Conservation (phyloP, 2,329 filamentous ascomycete genomes). For the Blastomyces parvus region DNA sequence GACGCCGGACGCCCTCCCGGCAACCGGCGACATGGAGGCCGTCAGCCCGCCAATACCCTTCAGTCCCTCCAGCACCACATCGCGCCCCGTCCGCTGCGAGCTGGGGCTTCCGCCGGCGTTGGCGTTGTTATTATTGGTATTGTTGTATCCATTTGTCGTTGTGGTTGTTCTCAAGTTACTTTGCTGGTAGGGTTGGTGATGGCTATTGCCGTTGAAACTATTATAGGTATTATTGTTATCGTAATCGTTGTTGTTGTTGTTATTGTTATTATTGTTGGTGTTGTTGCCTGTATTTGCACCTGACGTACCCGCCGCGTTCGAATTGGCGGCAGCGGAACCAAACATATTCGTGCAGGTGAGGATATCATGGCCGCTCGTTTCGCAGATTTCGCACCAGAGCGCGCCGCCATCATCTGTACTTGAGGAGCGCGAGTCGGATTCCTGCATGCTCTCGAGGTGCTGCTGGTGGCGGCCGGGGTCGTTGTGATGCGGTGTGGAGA, state of each 20-base stretch:
- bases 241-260: neutral
- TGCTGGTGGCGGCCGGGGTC: slow-evolving; percentile 22
- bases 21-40: slow-evolving; percentile 50
- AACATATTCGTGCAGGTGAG: slow-evolving; percentile 91
- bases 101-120: slow-evolving; percentile 13
- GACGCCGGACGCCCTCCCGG: slow-evolving; percentile 67
- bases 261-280: slow-evolving; percentile 12
- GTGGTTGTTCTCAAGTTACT: neutral
- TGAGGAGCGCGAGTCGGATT: slow-evolving; percentile 43
- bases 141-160: slow-evolving; percentile 8
- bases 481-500: slow-evolving; percentile 22
- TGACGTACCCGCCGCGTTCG: slow-evolving; percentile 10
- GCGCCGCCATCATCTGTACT: slow-evolving; percentile 62
- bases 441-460: slow-evolving; percentile 34
- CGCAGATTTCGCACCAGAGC: slow-evolving; percentile 92
- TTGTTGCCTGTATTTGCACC: slow-evolving; percentile 17
- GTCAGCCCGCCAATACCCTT: slow-evolving; percentile 33
- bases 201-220: slow-evolving; percentile 1
- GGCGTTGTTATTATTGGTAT: neutral
- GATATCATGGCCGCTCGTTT: slow-evolving; percentile 84
- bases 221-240: slow-evolving; percentile 12
- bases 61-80: slow-evolving; percentile 35
- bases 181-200: neutral
- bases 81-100: slow-evolving; percentile 32
- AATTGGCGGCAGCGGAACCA: slow-evolving; percentile 30